A percentile compares a stretch with the other conserved stretches of the same genome.
Conservation (phyloP, 1,284 basidiomycete genomes). For the Puccinia polysora region DNA sequence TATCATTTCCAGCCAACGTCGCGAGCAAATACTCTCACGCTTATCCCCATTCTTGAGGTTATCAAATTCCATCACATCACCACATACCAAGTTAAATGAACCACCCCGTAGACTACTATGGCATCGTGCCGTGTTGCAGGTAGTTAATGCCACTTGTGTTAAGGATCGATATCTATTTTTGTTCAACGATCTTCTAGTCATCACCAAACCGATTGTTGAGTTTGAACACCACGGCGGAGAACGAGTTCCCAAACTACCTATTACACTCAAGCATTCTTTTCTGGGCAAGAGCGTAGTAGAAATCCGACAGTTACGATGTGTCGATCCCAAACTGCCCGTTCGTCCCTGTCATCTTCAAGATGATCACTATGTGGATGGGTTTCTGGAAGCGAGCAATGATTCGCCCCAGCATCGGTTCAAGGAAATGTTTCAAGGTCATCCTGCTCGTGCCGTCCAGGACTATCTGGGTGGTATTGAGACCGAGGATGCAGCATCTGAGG, state of each 20-base stretch:
- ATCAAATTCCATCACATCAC: slow-evolving; percentile 55
- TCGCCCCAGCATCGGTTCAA: not conserved
- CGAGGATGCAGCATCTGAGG: slow-evolving; percentile 62
- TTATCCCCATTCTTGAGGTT: slow-evolving; percentile 61
- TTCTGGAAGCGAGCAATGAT: slow-evolving; percentile 53
- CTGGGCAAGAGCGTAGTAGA: slow-evolving; percentile 80
- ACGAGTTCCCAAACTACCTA: slow-evolving; percentile 56
- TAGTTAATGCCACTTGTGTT: slow-evolving; percentile 85
- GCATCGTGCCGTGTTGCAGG: slow-evolving; percentile 81
- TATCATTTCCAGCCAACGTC: slow-evolving; percentile 19
- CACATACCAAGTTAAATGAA: slow-evolving; percentile 68
- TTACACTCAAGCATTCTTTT: slow-evolving; percentile 74
- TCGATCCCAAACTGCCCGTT: slow-evolving; percentile 49
- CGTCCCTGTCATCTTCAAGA: slow-evolving; percentile 49
- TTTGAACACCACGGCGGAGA: slow-evolving; percentile 65
- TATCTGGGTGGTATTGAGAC: slow-evolving; percentile 53
- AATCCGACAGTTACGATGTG: slow-evolving; percentile 62
- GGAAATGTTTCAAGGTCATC: slow-evolving; percentile 45
- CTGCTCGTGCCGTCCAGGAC: slow-evolving; percentile 47
- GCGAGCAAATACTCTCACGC: slow-evolving; percentile 49
- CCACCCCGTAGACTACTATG: slow-evolving; percentile 78
- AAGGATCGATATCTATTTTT: slow-evolving; percentile 94
- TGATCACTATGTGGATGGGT: not conserved
- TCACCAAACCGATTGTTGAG: slow-evolving; percentile 59
- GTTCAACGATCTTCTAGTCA: slow-evolving; percentile 86